Conservation (phyloP, 2,329 filamentous ascomycete genomes). For the Pyricularia grisea region DNA sequence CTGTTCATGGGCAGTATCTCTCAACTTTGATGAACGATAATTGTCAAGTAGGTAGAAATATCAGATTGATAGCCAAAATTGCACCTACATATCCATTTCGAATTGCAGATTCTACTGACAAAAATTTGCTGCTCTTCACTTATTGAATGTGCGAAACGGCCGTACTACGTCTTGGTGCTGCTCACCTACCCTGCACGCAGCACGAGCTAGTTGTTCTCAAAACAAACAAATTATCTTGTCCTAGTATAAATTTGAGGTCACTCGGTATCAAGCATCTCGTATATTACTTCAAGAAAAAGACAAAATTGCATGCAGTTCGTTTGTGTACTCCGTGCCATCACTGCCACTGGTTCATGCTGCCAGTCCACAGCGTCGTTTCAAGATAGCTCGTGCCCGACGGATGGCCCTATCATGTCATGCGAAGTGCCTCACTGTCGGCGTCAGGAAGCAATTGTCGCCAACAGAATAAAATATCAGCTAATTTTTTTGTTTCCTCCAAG, state of each 20-base stretch:
- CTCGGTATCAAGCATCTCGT: no score
- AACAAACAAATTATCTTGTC: no score
- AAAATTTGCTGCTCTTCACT: no score
- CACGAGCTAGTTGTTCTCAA: no score
- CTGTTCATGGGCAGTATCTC: neutral
- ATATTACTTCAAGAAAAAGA: no score
- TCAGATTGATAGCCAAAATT: neutral
- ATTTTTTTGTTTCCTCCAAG: accelerated
- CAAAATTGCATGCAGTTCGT: neutral
- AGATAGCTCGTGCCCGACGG: neutral
- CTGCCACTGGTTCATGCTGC: neutral
- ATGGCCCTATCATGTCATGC: neutral
- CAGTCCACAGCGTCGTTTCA: neutral
- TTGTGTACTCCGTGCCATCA: neutral
- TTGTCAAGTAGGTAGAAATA: neutral
- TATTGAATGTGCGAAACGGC: no score
- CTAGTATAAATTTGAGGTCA: no score
- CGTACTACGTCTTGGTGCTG: no score
- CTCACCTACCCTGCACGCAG: no score
- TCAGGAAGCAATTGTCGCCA: neutral
- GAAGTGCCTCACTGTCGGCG: neutral
- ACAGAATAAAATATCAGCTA: neutral
- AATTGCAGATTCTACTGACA: no score
- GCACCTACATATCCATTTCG: no score
- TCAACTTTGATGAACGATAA: neutral